Evolutionary conservation across 176 grass and related monocot species (phyloP).

Genomic region (Aegilops tauschii): DNA sequence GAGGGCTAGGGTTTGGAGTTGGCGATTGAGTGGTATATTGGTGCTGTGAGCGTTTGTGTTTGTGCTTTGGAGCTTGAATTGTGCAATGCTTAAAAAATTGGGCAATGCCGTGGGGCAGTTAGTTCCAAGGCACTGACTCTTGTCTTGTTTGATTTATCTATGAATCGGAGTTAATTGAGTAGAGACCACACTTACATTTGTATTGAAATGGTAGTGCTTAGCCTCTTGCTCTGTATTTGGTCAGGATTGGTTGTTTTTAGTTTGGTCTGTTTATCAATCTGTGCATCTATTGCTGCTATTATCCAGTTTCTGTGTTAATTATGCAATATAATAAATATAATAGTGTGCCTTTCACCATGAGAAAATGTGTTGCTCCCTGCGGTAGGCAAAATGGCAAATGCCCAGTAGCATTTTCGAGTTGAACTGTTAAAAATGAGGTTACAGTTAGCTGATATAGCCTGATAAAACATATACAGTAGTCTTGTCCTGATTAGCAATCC

Average conservation of each 20-base stretch:
- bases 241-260: background rate
- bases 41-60: slow-evolving; percentile 9
- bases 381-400: background rate
- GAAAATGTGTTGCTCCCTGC: background rate
- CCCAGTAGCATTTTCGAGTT: background rate
- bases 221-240: background rate
- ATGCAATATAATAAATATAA: background rate
- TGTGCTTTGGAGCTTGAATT: slow-evolving; percentile 24
- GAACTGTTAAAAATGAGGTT: background rate
- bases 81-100: slow-evolving; percentile 10
- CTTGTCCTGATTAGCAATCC: background rate
- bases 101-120: background rate
- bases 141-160: slow-evolving; percentile 10
- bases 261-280: background rate
- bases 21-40: background rate
- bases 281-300: background rate
- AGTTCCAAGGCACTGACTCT: background rate
- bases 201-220: slow-evolving; percentile 15
- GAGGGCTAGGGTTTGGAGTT: slow-evolving; percentile 47
- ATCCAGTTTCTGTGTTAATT: background rate
- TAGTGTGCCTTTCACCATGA: background rate
- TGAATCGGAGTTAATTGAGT: background rate
- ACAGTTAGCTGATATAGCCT: background rate
- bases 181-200: background rate
- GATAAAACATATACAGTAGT: background rate